phyloP scores from a whole-genome alignment of 2,329 filamentous ascomycete genomes.

The Mollisiaceae sp. region DNA sequence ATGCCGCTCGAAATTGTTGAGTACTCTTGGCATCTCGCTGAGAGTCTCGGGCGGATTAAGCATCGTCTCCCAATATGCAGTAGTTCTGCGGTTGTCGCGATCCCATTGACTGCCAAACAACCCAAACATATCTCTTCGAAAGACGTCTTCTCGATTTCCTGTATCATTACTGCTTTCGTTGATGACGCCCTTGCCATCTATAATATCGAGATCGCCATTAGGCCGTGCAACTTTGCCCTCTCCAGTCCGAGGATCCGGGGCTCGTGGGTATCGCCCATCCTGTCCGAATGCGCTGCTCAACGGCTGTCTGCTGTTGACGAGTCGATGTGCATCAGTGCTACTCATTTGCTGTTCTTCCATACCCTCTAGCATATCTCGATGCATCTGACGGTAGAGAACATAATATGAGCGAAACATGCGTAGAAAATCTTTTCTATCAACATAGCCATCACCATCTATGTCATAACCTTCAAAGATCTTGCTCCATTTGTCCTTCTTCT shows the following conservation, averaged over 20 bases:
- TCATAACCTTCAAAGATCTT: conserved; percentile 90
- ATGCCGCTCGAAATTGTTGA: conserved; percentile 30
- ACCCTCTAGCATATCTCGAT: conserved; percentile 79
- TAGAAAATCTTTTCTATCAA: conserved; percentile 85
- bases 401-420: conserved; percentile 94
- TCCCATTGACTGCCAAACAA: conserved; percentile 47
- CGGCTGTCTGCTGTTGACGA: conserved; percentile 76
- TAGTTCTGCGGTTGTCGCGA: conserved; percentile 14
- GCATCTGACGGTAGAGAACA: conserved; percentile 86
- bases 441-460: conserved; percentile 83
- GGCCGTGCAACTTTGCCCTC: conserved; percentile 69
- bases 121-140: conserved; percentile 49
- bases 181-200: conserved; percentile 64
- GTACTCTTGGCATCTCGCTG: conserved; percentile 30
- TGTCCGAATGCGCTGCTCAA: conserved; percentile 77
- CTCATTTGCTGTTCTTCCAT: conserved; percentile 80
- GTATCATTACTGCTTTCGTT: conserved; percentile 65
- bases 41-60: conserved; percentile 37
- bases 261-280: conserved; percentile 69
- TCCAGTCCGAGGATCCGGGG: conserved; percentile 60
- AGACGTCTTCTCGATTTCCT: conserved; percentile 63
- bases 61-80: conserved; percentile 39
- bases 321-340: conserved; percentile 75
- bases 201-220: conserved; percentile 68
- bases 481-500: conserved; percentile 69